A percentile compares a stretch with the other conserved stretches of the same genome.
These are phyloP conservation scores for Patellaria atrata DNA, from an alignment of 495 filamentous ascomycete species.

Conservation along the genomic window DNA sequence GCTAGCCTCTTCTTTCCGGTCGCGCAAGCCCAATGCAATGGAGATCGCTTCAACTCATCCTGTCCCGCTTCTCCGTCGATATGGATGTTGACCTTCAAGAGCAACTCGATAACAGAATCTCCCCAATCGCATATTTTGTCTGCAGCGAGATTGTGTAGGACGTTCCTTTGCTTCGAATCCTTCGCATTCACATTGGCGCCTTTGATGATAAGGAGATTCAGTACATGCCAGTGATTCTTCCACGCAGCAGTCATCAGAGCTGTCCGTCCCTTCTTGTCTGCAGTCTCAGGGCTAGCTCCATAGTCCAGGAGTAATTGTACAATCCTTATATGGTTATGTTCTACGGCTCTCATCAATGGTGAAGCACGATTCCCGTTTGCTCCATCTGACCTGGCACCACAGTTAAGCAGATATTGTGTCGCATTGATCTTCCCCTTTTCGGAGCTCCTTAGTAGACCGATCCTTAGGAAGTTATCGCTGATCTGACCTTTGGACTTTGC, in stretches of 20 bases:
- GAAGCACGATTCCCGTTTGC: constrained; percentile 28
- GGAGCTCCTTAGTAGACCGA: constrained; percentile 36
- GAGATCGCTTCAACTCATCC: constrained; percentile 37
- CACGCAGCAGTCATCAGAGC: constrained; percentile 46
- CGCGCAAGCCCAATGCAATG: constrained; percentile 50
- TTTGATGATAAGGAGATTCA: constrained; percentile 31
- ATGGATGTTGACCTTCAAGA: constrained; percentile 31
- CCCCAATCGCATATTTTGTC: constrained; percentile 42
- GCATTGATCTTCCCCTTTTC: constrained; percentile 33
- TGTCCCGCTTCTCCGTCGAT: constrained; percentile 31
- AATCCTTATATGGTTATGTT: constrained; percentile 34
- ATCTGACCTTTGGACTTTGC: constrained; percentile 33
- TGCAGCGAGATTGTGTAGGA: constrained; percentile 41
- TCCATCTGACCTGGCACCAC: constrained; percentile 33
- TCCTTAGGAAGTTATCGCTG: constrained; percentile 36
- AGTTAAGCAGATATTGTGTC: constrained; percentile 32
- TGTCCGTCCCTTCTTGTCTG: constrained; percentile 37
- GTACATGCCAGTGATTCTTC: constrained; percentile 37
- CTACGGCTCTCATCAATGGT: constrained; percentile 37
- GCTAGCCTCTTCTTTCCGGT: constrained; percentile 43
- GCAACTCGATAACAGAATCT: constrained; percentile 32
- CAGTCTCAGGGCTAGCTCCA: constrained; percentile 29
- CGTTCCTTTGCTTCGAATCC: constrained; percentile 31
- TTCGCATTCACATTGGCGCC: constrained; percentile 32
- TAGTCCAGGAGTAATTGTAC: constrained; percentile 33